phyloP scores from a whole-genome alignment of 306 rosid genomes.

The Rosa multiflora region DNA sequence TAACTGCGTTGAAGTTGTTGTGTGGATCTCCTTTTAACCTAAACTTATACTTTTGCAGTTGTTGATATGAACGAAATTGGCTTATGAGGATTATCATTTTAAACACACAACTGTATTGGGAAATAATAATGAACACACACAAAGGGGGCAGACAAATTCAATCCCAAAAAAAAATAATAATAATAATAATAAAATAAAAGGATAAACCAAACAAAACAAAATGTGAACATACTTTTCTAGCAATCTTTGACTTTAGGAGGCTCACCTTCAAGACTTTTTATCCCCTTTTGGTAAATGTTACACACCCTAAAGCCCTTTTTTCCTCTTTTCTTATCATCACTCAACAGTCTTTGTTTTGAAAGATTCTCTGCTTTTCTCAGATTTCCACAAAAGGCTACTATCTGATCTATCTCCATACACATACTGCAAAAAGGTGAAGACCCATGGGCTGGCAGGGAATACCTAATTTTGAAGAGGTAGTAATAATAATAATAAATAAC shows the following conservation, averaged over 20 bases:
- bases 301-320: background rate
- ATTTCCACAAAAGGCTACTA: background rate
- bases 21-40: background rate
- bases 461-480: background rate
- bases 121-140: background rate
- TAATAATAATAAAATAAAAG: background rate
- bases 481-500: background rate
- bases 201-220: background rate
- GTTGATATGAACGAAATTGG: background rate
- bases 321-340: background rate
- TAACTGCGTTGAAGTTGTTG: background rate
- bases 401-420: background rate
- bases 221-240: background rate
- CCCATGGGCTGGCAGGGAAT: background rate
- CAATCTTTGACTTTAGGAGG: background rate
- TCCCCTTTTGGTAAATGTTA: background rate
- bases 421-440: background rate
- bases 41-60: background rate
- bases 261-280: background rate
- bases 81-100: background rate
- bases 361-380: slow-evolving; percentile 8
- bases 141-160: background rate
- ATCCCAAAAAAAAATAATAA: background rate
- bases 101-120: background rate
- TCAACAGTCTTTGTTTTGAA: background rate